A percentile compares a stretch with the other conserved stretches of the same genome.
Conservation (phyloP, 2,329 filamentous ascomycete genomes). For the Epicoccum nigrum region DNA sequence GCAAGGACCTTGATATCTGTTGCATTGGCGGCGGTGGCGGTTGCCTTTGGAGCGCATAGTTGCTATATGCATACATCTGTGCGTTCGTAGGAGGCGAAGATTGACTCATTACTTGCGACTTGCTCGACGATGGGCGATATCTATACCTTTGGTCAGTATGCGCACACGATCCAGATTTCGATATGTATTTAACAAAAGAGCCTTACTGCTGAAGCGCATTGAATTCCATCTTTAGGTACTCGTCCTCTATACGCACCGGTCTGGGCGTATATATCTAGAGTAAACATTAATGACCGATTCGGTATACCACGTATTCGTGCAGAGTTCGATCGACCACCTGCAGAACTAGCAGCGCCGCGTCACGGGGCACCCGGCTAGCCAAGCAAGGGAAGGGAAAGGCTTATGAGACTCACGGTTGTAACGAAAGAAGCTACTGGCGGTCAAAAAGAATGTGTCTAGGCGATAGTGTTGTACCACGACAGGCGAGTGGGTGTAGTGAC, state of each 20-base stretch:
- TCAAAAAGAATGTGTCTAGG: constrained; percentile 45
- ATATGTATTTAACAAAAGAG: constrained; percentile 9
- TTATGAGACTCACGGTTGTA: constrained; percentile 34
- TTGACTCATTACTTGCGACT: constrained; percentile 40
- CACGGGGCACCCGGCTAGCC: constrained; percentile 19
- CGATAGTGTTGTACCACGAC: constrained; percentile 43
- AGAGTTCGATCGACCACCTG: constrained; percentile 27
- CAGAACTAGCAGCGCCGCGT: constrained; percentile 25
- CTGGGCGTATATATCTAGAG: constrained; percentile 27
- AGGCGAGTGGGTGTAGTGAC: constrained; percentile 29
- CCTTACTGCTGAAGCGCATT: constrained; percentile 51
- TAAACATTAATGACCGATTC: constrained; percentile 36
- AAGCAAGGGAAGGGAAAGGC: constrained; percentile 36
- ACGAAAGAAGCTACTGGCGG: constrained; percentile 13
- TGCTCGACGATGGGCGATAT: constrained; percentile 46
- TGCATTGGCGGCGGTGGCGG: constrained; percentile 30
- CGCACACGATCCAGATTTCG: not conserved
- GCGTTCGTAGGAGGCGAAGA: constrained; percentile 35
- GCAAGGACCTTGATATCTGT: constrained; percentile 40
- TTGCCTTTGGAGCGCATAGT: constrained; percentile 33
- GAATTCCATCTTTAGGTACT: constrained; percentile 49
- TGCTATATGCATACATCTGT: constrained; percentile 47
- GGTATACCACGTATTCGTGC: constrained; percentile 24
- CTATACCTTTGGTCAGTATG: constrained; percentile 40
- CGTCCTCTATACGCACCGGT: constrained; percentile 33